Conservation (phyloP, 2,329 filamentous ascomycete species). For the Exophiala sideris region DNA sequence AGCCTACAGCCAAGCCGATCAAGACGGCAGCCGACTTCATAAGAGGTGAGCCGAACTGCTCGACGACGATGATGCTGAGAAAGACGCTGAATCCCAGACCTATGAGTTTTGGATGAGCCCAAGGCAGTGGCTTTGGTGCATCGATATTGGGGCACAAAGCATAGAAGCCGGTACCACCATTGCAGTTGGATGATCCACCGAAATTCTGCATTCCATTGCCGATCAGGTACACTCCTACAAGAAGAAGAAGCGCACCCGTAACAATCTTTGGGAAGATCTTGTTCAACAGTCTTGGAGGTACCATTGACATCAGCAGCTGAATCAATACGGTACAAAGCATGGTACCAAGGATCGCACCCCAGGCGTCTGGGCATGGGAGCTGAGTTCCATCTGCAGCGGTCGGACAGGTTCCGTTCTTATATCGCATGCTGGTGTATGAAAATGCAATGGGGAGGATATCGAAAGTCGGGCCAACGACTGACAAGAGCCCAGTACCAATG, state of each 20-base stretch:
- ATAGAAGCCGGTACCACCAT: constrained; percentile 62
- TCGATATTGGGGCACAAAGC: constrained; percentile 63
- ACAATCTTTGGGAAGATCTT: constrained; percentile 76
- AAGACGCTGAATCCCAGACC: constrained; percentile 79
- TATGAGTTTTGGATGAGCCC: constrained; percentile 76
- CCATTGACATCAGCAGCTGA: constrained; percentile 71
- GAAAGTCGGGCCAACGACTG: constrained; percentile 76
- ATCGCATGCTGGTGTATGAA: constrained; percentile 69
- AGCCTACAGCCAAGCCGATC: constrained; percentile 69
- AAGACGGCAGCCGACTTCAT: constrained; percentile 80
- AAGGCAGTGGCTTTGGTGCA: constrained; percentile 69
- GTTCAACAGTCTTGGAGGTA: constrained; percentile 65
- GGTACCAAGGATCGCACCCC: constrained; percentile 72
- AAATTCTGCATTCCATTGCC: constrained; percentile 70
- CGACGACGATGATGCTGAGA: constrained; percentile 72
- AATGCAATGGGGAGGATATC: constrained; percentile 71
- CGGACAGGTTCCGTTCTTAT: constrained; percentile 66
- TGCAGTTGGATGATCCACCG: constrained; percentile 55
- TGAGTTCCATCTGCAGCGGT: constrained; percentile 59
- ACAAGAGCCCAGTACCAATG: constrained; percentile 74
- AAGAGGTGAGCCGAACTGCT: constrained; percentile 76
- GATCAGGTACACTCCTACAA: constrained; percentile 73
- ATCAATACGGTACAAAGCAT: constrained; percentile 62
- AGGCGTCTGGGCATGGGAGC: constrained; percentile 71
- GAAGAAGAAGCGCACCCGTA: constrained; percentile 65